These are phyloP conservation scores for Chlamydomonas sphaeroides DNA, from an alignment of 139 green algal species.

Conservation along the genomic window DNA sequence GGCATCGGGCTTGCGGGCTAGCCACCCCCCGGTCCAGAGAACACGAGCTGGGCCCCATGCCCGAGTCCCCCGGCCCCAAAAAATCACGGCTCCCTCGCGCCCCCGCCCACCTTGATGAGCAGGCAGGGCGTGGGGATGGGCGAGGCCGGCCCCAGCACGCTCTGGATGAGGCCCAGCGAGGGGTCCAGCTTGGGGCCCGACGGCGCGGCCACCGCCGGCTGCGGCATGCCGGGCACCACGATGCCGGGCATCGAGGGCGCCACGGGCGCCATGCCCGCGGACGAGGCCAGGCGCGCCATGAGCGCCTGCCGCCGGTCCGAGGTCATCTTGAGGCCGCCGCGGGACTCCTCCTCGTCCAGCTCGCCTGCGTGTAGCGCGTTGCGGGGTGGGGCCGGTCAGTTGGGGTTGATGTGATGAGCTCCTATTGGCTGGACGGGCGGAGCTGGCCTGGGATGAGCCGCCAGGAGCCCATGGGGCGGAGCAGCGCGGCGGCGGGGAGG, in stretches of 20 bases:
- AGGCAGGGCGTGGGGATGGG: conserved; percentile 93
- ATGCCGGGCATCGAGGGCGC: conserved; percentile 22
- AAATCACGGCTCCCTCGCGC: too few relatives aligned
- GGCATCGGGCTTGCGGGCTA: too few relatives aligned
- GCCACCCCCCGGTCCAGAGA: too few relatives aligned
- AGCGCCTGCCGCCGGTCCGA: conserved; percentile 76
- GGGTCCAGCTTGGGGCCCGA: conserved; percentile 25
- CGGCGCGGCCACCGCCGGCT: neutral
- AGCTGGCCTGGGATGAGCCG: too few relatives aligned
- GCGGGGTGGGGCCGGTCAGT: too few relatives aligned
- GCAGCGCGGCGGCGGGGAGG: too few relatives aligned
- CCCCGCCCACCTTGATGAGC: too few relatives aligned
- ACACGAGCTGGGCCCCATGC: too few relatives aligned
- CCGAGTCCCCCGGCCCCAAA: too few relatives aligned
- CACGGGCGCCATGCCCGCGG: conserved; percentile 61
- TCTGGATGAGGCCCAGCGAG: conserved; percentile 66
- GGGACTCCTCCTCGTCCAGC: conserved; percentile 63
- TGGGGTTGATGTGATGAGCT: too few relatives aligned
- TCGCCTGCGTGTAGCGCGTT: conserved; percentile 47
- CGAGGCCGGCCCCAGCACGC: conserved; percentile 86
- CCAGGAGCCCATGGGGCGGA: too few relatives aligned
- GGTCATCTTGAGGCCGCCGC: conserved; percentile 80
- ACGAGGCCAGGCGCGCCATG: conserved; percentile 87
- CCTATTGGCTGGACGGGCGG: too few relatives aligned
- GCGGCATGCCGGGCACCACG: conserved; percentile 1